Base-by-base conservation (phyloP, 2,329 filamentous ascomycete species). In the Aspergillus sergii region DNA sequence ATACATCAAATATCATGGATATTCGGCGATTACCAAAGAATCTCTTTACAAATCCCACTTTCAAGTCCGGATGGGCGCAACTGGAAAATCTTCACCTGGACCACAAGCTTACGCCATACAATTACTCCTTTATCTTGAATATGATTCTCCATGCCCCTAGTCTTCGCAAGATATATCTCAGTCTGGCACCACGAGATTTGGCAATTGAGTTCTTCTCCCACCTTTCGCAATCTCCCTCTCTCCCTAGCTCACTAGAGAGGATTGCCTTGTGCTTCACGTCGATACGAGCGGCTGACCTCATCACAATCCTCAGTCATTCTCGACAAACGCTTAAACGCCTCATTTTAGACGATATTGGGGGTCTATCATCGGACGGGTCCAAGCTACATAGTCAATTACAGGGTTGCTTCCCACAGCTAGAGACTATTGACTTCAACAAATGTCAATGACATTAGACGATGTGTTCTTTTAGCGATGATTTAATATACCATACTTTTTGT, bases 21-120 rank as follows among this genome's bases (percentile, higher is more conserved):
- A 60, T 61, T 23, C 48, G 51, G 2, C 58, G 63, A 30, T 26
- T 65, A 43, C 63, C 63, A 9, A 65, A 65, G 32, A 3, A 30
- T 14, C 63, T 65, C 10, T 63, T 61, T 14, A 28, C 48, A 36
- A 55, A 57, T 41, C 39, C 55, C 9, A n/a, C 46, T 5, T 65
- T 65, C 45, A 55, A 36, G 23, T 14, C 55, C 8, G 60, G 57
- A 19, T 65, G 63, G 63, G 19, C 16, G 0, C 9, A 16, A 21
- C 50, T 65, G 28, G 56, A 58, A 9, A 65, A 65, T 34, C 58
- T 65, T 8, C 63, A 65, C 36, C 61, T 65, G 9, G 63, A 63
- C 14, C 63, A 63, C 26, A 57, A 61, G 4, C 55, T 63, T 26
- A 65, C 63, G 7, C 58, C 63, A 5, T 43, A 60, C 12, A 65